A percentile compares a stretch with the other conserved stretches of the same genome.
These are phyloP conservation scores for Penicillium tannophilum DNA, from an alignment of 495 filamentous ascomycete genomes.

Conservation along the genomic window DNA sequence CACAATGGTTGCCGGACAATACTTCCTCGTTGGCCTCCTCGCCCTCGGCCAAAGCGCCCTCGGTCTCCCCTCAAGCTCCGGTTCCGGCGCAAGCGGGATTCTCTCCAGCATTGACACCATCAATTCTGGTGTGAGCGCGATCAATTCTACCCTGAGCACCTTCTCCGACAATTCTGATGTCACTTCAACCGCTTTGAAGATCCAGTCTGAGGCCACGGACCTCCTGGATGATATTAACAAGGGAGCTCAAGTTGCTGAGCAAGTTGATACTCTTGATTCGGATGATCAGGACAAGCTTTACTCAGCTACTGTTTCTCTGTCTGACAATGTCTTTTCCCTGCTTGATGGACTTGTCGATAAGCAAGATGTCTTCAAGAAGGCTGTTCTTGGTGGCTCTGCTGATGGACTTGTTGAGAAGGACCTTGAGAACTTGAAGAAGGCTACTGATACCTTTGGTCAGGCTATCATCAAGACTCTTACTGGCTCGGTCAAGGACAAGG, in stretches of 20 bases:
- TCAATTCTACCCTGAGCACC: conserved; percentile 2
- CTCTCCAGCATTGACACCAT: conserved; percentile 6
- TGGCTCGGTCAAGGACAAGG: conserved; percentile 4
- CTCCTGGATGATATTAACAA: conserved; percentile 3
- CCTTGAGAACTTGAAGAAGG: conserved; percentile 6
- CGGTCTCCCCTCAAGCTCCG: background rate
- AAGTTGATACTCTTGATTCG: background rate
- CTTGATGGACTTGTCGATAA: conserved; percentile 8
- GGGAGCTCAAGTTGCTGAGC: background rate
- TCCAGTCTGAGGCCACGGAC: conserved; percentile 5
- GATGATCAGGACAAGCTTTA: conserved; percentile 5
- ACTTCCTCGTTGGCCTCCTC: background rate
- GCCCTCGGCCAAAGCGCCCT: conserved; percentile 2
- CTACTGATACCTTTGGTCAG: conserved; percentile 6
- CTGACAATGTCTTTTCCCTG: background rate
- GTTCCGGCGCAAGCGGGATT: conserved; percentile 1
- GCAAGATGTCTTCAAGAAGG: conserved; percentile 7
- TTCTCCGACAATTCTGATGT: background rate
- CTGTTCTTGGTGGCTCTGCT: conserved; percentile 8
- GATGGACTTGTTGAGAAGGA: conserved; percentile 7
- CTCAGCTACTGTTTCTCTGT: background rate
- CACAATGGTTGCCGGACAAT: conserved; percentile 7
- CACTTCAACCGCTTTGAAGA: conserved; percentile 7
- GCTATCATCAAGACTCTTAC: conserved; percentile 4
- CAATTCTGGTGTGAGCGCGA: background rate